Base-by-base conservation (phyloP, 1,139 yeast genomes). In the Yamadazyma dendronema region DNA sequence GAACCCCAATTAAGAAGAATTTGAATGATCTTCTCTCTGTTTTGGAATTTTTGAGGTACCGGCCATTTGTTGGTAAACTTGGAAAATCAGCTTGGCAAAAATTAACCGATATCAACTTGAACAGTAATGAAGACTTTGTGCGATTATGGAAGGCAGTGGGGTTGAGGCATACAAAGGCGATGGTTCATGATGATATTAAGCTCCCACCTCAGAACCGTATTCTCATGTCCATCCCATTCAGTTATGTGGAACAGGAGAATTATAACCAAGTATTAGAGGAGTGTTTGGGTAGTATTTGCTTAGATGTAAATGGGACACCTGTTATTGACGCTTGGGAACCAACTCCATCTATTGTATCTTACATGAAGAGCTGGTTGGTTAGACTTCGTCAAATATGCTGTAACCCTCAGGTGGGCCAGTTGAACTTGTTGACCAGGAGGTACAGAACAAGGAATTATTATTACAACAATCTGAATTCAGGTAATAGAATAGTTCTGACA, bases 211-310 rank as follows among this genome's bases (percentile, higher is more conserved):
- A 92, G 53, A 70, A 72, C 11, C 67, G 95, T 41, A 69, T 81
- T 10, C 64, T 88, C 32, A 60, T 90, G 41, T 73, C 85, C 1
- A 69, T 86, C 10, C 88, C 89, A 3, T 85, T 92, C 54, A 79
- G 86, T 5, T 78, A 87, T 0, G 76, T 90, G 14, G 97, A 90
- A 53, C 85, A 84, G 53, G 89, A 86, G 52, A 81, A 86, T 50
- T 92, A 90, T 54, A 74, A 80, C 35, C 80, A 79, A 47, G 51
- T 81, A 27, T 76, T 80, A 50, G 71, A 74, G 16, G 72, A 75
- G 15, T 85, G 89, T 51, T 62, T 88, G 34, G 64, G 74, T 0
- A 79, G 80, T 4, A 82, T 83, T 30, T 79, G 82, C 3, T 59
- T 85, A 3, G 77, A 79, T 47, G 72, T 69, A 2, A 60, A 67